phyloP scores from a whole-genome alignment of 148 eudicot species.

The Camellia granthamiana region DNA sequence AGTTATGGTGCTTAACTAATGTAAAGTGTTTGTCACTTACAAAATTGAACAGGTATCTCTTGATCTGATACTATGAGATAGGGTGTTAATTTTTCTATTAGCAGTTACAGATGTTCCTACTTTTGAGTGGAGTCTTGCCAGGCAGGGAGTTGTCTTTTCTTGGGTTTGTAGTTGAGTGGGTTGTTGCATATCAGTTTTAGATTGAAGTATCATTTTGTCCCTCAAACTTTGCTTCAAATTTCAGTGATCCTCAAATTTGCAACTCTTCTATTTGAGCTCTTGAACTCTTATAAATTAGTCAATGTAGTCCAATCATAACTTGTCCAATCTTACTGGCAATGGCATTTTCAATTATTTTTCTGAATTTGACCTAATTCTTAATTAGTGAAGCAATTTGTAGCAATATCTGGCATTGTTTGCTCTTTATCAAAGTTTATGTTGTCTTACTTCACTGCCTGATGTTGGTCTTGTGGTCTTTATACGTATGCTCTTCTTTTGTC shows the following conservation, averaged over 20 bases:
- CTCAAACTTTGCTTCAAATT: no score
- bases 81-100: background rate
- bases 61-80: background rate
- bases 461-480: background rate
- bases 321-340: background rate
- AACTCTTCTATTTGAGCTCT: no score
- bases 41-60: background rate
- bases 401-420: background rate
- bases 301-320: no score
- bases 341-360: background rate
- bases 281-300: no score
- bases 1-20: background rate
- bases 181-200: no score
- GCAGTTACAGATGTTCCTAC: no score
- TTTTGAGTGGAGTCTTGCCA: background rate
- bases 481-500: conserved; percentile 7
- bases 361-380: background rate
- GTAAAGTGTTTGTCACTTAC: background rate
- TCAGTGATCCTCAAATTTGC: no score
- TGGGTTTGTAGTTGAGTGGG: background rate
- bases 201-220: no score
- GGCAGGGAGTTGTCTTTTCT: background rate
- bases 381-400: background rate
- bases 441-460: background rate
- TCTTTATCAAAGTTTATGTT: background rate